Base-by-base conservation (phyloP, 1,139 yeast genomes). In the Zygoascus sp. region DNA sequence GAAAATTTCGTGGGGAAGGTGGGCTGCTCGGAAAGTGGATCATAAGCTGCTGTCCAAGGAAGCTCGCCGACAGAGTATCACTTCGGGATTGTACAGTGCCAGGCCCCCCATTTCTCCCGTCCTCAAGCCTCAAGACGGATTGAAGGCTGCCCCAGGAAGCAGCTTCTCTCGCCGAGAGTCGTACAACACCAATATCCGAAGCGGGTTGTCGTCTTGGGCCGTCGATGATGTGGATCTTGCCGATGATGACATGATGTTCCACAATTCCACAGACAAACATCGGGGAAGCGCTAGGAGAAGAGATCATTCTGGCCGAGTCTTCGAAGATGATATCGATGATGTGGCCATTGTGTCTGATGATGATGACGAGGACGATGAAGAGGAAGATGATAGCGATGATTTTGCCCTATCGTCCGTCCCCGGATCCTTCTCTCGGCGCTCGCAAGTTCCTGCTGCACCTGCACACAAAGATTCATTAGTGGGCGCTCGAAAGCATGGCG, bases 1-100 rank as follows among this genome's bases (percentile, higher is more conserved):
- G 59, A 90, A 90, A 69, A 89, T 89, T 36, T 97, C 97, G 21
- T 90, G 97, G 97, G 97, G 97, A 50, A 94, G 92, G 61, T 90
- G 97, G 97, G 88, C 90, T 22, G 95, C 90, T 6, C 74, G 81
- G 50, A 68, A 73, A 43, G 78, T 76, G 13, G 76, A 74, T 47
- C 49, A 47, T 5, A 46, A 45, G 11, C 30, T 43, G 17, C 32
- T 38, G 19, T 32, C 42, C 13, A 41, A 32, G 21, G 40, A 50
- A 13, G 50, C 44, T 32, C 60, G 58, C 40, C 57, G 86, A 52
- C 83, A 79, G 55, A 75, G 81, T 21, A 80, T 81, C 45, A 76
- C 83, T 21, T 58, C 61, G 9, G 53, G 50, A 35, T 46, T 50
- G 13, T 48, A 46, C 32, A 42, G 45, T 7, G 52, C 52, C 20